These are phyloP conservation scores for Scedosporium minutisporum DNA, from an alignment of 2,329 filamentous ascomycete genomes.

Conservation along the genomic window DNA sequence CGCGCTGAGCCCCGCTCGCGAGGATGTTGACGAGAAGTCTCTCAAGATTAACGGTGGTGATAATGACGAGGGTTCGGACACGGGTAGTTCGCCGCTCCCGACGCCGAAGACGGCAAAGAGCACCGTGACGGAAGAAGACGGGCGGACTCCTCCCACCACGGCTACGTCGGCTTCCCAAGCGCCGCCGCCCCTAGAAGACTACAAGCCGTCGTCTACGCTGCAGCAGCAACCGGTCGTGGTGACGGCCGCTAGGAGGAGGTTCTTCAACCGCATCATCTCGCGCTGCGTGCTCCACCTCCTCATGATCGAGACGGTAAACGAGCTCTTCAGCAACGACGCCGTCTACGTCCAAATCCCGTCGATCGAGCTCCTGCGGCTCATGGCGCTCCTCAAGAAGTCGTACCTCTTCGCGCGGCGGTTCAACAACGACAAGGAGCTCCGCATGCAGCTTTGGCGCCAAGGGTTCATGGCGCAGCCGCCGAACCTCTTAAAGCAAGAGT, in stretches of 20 bases:
- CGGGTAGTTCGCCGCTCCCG: slow-evolving; percentile 1
- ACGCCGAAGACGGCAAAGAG: slow-evolving; percentile 2
- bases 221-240: slow-evolving; percentile 88
- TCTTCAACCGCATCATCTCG: slow-evolving; percentile 99
- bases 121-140: slow-evolving; percentile 21
- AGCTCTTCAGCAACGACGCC: slow-evolving; percentile 93
- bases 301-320: slow-evolving; percentile 99
- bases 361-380: slow-evolving; percentile 76
- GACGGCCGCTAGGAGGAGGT: slow-evolving; percentile 81
- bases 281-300: slow-evolving; percentile 94
- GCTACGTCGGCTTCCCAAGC: slow-evolving; percentile 16
- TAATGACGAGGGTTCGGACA: slow-evolving; percentile 24
- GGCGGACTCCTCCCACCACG: slow-evolving; percentile 14
- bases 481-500: slow-evolving; percentile 95
- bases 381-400: slow-evolving; percentile 88
- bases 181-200: slow-evolving; percentile 64
- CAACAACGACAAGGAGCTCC: slow-evolving; percentile 93
- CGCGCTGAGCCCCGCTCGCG: slow-evolving; percentile 28
- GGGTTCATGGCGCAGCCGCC: slow-evolving; percentile 99
- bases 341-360: slow-evolving; percentile 93
- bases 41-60: slow-evolving; percentile 51
- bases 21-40: slow-evolving; percentile 43
- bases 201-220: slow-evolving; percentile 63
- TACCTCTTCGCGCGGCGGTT: slow-evolving; percentile 96
- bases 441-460: slow-evolving; percentile 89